phyloP scores from a whole-genome alignment of 1,284 basidiomycete species.

The Ganoderma lucidum region DNA sequence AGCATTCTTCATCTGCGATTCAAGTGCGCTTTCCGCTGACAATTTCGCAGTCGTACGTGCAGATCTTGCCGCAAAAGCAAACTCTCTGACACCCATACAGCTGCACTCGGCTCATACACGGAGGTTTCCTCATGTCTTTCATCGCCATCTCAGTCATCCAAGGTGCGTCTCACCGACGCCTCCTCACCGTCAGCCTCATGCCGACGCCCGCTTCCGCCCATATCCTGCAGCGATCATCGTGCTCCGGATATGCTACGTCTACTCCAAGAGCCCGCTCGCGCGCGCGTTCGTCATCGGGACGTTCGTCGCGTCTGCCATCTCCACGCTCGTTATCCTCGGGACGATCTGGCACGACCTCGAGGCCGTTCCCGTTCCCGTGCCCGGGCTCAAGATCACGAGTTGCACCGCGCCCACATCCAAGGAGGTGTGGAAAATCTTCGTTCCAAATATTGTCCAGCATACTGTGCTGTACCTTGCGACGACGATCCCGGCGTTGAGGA shows the following conservation, averaged over 20 bases:
- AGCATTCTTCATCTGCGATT: neutral
- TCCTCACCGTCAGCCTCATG: neutral
- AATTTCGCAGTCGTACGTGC: neutral
- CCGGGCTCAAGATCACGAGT: conserved; percentile 24
- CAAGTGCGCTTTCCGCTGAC: neutral
- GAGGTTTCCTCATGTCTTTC: conserved; percentile 25
- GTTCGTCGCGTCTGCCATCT: conserved; percentile 24
- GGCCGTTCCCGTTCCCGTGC: conserved; percentile 18
- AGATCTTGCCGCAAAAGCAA: neutral
- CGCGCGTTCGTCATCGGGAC: conserved; percentile 30
- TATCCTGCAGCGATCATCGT: conserved; percentile 35
- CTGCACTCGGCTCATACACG: conserved; percentile 28
- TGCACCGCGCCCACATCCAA: conserved; percentile 34
- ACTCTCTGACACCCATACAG: conserved; percentile 18
- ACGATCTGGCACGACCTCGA: conserved; percentile 30
- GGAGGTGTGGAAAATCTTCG: conserved; percentile 35
- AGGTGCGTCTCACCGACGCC: conserved; percentile 22
- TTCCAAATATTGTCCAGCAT: conserved; percentile 35
- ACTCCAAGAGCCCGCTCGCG: conserved; percentile 27
- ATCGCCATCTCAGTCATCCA: conserved; percentile 32
- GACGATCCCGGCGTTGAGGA: conserved; percentile 30
- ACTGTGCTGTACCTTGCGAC: conserved; percentile 37
- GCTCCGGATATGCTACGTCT: conserved; percentile 42
- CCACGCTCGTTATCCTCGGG: conserved; percentile 22
- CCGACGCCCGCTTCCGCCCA: neutral